phyloP scores from a whole-genome alignment of 257 asterid genomes.

The Lithospermum erythrorhizon region DNA sequence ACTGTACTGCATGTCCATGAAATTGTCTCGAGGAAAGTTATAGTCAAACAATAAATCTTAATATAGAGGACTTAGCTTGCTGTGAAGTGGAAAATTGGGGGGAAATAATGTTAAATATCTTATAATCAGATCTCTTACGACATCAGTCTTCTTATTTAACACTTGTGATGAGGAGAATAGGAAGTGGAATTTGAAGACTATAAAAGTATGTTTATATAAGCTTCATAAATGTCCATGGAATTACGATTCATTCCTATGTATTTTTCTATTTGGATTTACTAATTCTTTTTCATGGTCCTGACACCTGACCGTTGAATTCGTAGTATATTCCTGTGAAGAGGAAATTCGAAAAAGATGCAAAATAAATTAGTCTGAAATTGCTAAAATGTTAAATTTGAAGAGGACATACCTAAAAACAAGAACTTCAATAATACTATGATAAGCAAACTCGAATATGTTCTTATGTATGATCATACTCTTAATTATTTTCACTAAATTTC shows the following conservation, averaged over 20 bases:
- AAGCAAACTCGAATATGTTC: background rate
- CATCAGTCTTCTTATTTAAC: background rate
- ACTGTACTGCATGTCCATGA: background rate
- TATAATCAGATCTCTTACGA: background rate
- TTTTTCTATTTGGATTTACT: background rate
- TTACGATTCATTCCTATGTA: too few species aligned
- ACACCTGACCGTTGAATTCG: background rate
- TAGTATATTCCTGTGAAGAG: constrained; percentile 3
- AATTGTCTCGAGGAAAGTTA: background rate
- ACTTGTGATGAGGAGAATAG: constrained; percentile 16
- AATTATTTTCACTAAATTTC: background rate
- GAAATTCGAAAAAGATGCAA: constrained; percentile 3
- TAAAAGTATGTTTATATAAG: background rate
- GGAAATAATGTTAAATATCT: background rate
- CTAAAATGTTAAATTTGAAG: too few species aligned
- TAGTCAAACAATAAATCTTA: background rate
- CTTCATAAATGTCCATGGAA: background rate
- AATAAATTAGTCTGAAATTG: background rate
- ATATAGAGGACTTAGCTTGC: background rate
- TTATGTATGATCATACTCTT: background rate
- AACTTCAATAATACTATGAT: background rate
- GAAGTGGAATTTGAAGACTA: background rate
- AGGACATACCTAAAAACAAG: background rate
- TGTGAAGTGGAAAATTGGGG: constrained; percentile 4
- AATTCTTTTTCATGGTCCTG: background rate